Base-by-base conservation (phyloP, 1,284 basidiomycete species). In the Rhodotorula sp. region DNA sequence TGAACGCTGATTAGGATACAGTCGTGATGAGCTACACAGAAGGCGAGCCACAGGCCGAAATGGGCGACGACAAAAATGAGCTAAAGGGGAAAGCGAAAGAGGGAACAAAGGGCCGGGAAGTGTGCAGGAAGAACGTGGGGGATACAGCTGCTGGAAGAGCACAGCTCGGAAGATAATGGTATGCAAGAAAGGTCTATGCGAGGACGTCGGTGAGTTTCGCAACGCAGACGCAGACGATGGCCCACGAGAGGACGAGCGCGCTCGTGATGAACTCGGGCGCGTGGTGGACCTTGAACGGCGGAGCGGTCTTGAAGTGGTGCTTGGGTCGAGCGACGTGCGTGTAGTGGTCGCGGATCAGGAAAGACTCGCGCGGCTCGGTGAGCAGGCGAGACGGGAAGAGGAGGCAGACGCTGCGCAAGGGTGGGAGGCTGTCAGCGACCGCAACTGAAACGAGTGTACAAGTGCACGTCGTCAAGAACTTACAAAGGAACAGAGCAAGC, bases 401-500 rank as follows among this genome's bases (percentile, higher is more conserved):
- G 43, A 75, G 69, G 71, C 69, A 71, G 61, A 68, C 62, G 62
- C 74, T 75, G 67, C 6, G 28, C 28, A 23, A 26, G 1, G 28
- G 12, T 21, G 45, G 31, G 31, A 15, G 23, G 28, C n/a, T 18
- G 59, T 71, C 43, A 70, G 69, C n/a, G 18, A 28, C 8, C 15
- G 3, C 15, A n/a, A 15, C n/a, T 2, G 16, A 2, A 31, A 19
- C 3, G 14, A 43, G 21, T 19, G 4, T 21, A 45, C 43, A 55
- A 56, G 26, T 1, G 38, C 8, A 12, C 38, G 54, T 4, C 23
- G n/a, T 10, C n/a, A 1, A 19, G 6, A 59, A 56, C 72, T 50
- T 19, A 77, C 74, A 77, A 77, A 43, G 77, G 76, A 5, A 73
- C 75, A 48, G 72, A 61, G 28, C 71, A 74, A 54, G 70, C 78